Percentiles rank a stretch among this genome's conserved stretches.
phyloP scores from a whole-genome alignment of 768 basidiomycete species.

The Boletus rubropictus region DNA sequence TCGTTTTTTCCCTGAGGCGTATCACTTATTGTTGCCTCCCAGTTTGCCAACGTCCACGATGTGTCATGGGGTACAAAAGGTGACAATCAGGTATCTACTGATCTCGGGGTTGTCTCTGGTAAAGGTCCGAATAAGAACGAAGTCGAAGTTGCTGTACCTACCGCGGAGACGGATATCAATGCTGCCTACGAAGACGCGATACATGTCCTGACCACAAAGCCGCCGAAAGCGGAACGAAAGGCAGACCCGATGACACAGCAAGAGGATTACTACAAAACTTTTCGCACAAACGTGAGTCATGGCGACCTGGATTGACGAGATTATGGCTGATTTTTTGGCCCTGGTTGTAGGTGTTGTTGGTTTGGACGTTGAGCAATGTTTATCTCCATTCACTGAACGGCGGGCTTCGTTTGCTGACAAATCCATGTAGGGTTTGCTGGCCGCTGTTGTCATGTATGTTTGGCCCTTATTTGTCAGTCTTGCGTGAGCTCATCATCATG shows the following conservation, averaged over 20 bases:
- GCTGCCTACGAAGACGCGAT: slow-evolving; percentile 89
- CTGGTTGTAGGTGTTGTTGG: slow-evolving; percentile 58
- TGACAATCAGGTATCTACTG: slow-evolving; percentile 78
- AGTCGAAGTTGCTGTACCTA: slow-evolving; percentile 82
- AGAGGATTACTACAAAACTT: slow-evolving; percentile 84
- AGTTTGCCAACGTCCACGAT: slow-evolving; percentile 88
- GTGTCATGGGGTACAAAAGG: slow-evolving; percentile 97
- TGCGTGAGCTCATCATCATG: not conserved
- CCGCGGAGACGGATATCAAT: slow-evolving; percentile 84
- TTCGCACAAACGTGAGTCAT: slow-evolving; percentile 71
- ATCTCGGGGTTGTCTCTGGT: slow-evolving; percentile 76
- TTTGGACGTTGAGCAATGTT: slow-evolving; percentile 87
- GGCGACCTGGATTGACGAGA: not conserved
- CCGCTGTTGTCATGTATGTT: slow-evolving; percentile 66
- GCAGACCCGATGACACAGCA: slow-evolving; percentile 58
- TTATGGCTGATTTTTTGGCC: slow-evolving; percentile 10
- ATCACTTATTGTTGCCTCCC: not conserved
- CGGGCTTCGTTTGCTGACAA: slow-evolving; percentile 7
- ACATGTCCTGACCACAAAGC: slow-evolving; percentile 69
- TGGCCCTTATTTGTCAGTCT: slow-evolving; percentile 5
- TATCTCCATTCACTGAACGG: slow-evolving; percentile 24
- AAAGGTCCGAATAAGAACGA: slow-evolving; percentile 61
- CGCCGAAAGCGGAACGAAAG: slow-evolving; percentile 64
- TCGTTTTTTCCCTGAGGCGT: not conserved
- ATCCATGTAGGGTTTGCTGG: slow-evolving; percentile 53